These are phyloP conservation scores for Solanum chaucha DNA, from an alignment of 257 asterid species.

Conservation along the genomic window DNA sequence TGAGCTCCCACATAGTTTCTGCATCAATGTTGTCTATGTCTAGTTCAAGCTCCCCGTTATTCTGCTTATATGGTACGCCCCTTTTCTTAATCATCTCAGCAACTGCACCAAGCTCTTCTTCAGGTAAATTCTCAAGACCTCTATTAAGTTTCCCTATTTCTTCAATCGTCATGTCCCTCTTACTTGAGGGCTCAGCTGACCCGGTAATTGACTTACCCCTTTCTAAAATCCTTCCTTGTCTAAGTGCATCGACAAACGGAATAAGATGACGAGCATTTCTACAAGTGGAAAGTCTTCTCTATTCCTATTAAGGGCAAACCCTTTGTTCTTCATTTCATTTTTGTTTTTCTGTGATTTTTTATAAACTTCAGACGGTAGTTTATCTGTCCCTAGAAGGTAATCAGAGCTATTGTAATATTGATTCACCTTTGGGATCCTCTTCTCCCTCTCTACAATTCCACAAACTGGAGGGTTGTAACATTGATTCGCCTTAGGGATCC, in stretches of 20 bases:
- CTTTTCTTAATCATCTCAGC: slow-evolving; percentile 80
- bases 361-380: slow-evolving; percentile 61
- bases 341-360: slow-evolving; percentile 49
- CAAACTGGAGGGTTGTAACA: neutral
- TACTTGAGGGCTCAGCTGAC: neutral
- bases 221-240: too few relatives aligned
- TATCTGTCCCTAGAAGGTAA: slow-evolving; percentile 73
- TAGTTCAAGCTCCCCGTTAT: slow-evolving; percentile 80
- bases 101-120: slow-evolving; percentile 72
- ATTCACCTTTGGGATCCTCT: slow-evolving; percentile 88
- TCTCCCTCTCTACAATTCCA: slow-evolving; percentile 57
- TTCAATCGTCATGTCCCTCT: slow-evolving; percentile 63
- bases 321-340: slow-evolving; percentile 34
- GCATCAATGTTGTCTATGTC: slow-evolving; percentile 79
- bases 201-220: too few relatives aligned
- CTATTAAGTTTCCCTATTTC: slow-evolving; percentile 42
- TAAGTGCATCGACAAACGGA: too few relatives aligned
- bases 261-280: too few relatives aligned
- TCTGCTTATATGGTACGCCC: slow-evolving; percentile 51
- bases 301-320: neutral
- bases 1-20: slow-evolving; percentile 97
- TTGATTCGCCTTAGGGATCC: too few relatives aligned
- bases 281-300: too few relatives aligned
- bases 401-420: slow-evolving; percentile 66
- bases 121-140: slow-evolving; percentile 71